phyloP scores from a whole-genome alignment of 441 rosid genomes.

The Eruca vesicaria region DNA sequence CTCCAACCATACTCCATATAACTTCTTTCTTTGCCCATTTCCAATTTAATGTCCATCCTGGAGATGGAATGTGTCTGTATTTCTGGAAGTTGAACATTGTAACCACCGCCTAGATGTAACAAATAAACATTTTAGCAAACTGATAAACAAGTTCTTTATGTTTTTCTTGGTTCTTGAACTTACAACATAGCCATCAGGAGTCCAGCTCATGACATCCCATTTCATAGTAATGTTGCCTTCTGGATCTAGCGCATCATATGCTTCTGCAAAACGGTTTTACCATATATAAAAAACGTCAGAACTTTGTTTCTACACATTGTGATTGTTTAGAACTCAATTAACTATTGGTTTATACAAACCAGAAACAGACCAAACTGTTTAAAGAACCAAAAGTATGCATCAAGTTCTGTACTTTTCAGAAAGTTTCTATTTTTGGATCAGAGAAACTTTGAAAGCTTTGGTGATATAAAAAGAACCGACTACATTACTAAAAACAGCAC shows the following conservation, averaged over 20 bases:
- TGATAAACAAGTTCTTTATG: not conserved
- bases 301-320: not conserved
- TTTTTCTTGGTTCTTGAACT: constrained; percentile 29
- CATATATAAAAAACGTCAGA: not conserved
- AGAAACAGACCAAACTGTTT: not conserved
- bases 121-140: not conserved
- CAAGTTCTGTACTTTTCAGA: not conserved
- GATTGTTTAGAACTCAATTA: not conserved
- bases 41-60: constrained; percentile 77
- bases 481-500: not conserved
- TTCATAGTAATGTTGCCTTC: constrained; percentile 71
- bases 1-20: constrained; percentile 66
- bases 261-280: constrained; percentile 40
- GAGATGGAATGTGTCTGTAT: constrained; percentile 62
- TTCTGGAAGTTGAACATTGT: constrained; percentile 65
- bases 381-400: not conserved
- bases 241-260: constrained; percentile 61
- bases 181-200: constrained; percentile 80
- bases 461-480: not conserved
- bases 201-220: constrained; percentile 76
- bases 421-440: constrained; percentile 19
- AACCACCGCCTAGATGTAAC: constrained; percentile 52
- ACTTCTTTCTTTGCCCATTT: constrained; percentile 75
- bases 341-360: not conserved
- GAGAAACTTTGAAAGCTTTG: not conserved